A percentile compares a stretch with the other conserved stretches of the same genome.
Evolutionary conservation across 1,284 basidiomycete genomes (phyloP).

Genomic region (Trichosporon sp.): DNA sequence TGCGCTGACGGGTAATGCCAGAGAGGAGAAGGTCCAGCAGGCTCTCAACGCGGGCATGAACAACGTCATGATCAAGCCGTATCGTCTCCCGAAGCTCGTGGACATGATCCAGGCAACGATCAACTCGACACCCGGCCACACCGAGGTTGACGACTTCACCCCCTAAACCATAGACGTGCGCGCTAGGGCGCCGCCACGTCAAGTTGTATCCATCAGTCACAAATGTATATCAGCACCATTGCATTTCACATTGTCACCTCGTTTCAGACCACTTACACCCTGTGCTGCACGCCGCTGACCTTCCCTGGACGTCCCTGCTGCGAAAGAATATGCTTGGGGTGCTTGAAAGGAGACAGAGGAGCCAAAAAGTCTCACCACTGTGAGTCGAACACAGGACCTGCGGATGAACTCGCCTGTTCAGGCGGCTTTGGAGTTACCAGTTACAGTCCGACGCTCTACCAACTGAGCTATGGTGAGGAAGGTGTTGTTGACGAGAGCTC

Average conservation of each 20-base stretch:
- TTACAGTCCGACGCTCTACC: too few relatives aligned
- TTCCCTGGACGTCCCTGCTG: background rate
- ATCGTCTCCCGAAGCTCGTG: conserved; percentile 33
- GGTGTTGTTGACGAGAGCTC: background rate
- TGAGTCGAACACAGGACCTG: too few relatives aligned
- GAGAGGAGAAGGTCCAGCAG: conserved; percentile 46
- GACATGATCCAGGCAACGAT: conserved; percentile 24
- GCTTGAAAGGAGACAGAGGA: background rate
- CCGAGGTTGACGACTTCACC: background rate
- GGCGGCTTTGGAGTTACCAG: too few relatives aligned
- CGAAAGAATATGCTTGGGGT: background rate
- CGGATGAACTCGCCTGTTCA: too few relatives aligned
- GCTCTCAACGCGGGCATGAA: conserved; percentile 40
- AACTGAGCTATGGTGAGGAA: conserved; percentile 5
- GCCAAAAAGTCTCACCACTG: background rate
- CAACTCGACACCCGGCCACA: background rate
- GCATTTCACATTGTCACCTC: too few relatives aligned
- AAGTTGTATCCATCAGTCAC: background rate
- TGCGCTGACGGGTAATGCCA: conserved; percentile 52
- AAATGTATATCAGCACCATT: background rate
- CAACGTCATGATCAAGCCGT: conserved; percentile 38
- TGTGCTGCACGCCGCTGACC: too few relatives aligned
- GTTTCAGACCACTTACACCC: too few relatives aligned
- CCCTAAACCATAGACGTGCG: background rate
- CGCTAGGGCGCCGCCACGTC: background rate